Conservation (phyloP, 805 yeast genomes). For the Candida yuanshanica region DNA sequence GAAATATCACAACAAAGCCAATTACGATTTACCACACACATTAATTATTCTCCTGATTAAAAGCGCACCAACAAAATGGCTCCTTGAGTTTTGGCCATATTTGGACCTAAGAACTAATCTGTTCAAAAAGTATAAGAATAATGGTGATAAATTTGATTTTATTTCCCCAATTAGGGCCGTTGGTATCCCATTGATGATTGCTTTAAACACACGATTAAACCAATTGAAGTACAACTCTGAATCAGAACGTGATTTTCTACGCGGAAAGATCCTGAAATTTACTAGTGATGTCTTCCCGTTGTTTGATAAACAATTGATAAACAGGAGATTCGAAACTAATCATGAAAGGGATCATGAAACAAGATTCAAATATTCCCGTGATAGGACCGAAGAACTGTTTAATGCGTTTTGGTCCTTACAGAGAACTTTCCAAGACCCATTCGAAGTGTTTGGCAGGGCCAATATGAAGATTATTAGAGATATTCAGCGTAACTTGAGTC, state of each 20-base stretch:
- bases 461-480: background rate
- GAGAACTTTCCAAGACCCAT: conserved; percentile 15
- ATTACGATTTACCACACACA: conserved; percentile 11
- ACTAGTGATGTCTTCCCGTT: conserved; percentile 12
- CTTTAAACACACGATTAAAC: conserved; percentile 13
- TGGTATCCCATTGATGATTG: conserved; percentile 9
- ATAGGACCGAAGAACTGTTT: background rate
- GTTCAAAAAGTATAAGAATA: background rate
- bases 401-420: conserved; percentile 18
- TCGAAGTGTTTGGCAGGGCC: background rate
- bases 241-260: conserved; percentile 14
- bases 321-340: conserved; percentile 13
- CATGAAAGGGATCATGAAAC: conserved; percentile 10
- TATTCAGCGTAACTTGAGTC: background rate
- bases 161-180: conserved; percentile 9
- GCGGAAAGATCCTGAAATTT: conserved; percentile 13
- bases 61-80: conserved; percentile 10
- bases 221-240: conserved; percentile 12
- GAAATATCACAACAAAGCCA: conserved; percentile 3
- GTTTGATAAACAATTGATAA: conserved; percentile 8
- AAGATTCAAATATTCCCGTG: background rate
- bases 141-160: background rate
- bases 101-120: conserved; percentile 11
- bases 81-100: conserved; percentile 18
- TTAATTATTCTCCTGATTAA: conserved; percentile 7